Percentiles rank a stretch among this genome's conserved stretches.
phyloP scores from a whole-genome alignment of 352 stramenopile species.

The Pythium brachiatum region DNA sequence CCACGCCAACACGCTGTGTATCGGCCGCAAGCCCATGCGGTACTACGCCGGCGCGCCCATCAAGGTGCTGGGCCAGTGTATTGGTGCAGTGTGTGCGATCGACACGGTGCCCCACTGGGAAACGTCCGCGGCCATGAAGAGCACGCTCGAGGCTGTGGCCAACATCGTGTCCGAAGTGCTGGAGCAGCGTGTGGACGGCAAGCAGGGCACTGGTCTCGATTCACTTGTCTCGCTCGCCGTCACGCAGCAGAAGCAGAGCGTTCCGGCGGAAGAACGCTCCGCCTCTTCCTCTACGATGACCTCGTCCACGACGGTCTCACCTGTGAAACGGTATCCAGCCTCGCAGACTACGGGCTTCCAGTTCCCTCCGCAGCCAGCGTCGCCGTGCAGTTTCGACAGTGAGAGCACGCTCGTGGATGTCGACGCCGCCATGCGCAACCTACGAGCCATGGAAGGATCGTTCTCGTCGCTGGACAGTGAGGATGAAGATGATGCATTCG shows the following conservation, averaged over 20 bases:
- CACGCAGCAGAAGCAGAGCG: conserved; percentile 3
- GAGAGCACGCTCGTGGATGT: conserved; percentile 22
- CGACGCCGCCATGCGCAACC: conserved; percentile 6
- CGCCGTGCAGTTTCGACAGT: conserved; percentile 17
- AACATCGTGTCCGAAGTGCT: conserved; percentile 84
- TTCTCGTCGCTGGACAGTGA: conserved; percentile 15
- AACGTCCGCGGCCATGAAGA: conserved; percentile 56
- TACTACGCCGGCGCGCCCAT: conserved; percentile 68
- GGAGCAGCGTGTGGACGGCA: conserved; percentile 57
- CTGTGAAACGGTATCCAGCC: not conserved
- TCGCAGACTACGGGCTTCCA: not conserved
- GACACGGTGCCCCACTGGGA: conserved; percentile 46
- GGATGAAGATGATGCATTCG: conserved; percentile 12
- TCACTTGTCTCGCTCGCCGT: not conserved
- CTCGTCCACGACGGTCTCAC: conserved; percentile 14
- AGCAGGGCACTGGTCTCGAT: not conserved
- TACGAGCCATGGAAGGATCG: conserved; percentile 4
- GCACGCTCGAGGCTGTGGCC: conserved; percentile 68
- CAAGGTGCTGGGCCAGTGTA: conserved; percentile 51
- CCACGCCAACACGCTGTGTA: conserved; percentile 46
- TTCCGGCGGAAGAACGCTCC: conserved; percentile 13
- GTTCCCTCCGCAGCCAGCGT: not conserved
- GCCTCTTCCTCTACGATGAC: not conserved
- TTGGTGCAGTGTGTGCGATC: conserved; percentile 66
- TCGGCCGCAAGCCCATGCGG: conserved; percentile 42